Base-by-base conservation (phyloP, 345 rosid species). In the Cardamine chenopodiifolia region DNA sequence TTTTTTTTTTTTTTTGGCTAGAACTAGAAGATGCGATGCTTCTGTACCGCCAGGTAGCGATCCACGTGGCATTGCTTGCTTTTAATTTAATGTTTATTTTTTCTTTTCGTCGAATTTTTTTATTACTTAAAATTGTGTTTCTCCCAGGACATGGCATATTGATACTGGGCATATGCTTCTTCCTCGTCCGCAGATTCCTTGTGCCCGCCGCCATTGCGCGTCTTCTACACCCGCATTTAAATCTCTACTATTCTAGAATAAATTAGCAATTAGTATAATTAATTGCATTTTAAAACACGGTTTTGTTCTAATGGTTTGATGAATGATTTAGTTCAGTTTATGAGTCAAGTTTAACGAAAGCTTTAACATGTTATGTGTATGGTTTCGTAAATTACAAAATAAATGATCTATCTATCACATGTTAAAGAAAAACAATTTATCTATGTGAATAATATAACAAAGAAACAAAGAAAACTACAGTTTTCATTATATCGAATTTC, bases 31-130 rank as follows among this genome's bases (percentile, higher is more conserved):
- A 85, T 81, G 89, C 90, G 79, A 84, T 82, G 82, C 83, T 77
- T 66, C 75, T 71, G 82, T 68, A 23, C 26, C 66, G 88, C 90
- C 95, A 84, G 87, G 87, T 81, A 82, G 85, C 63, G 74, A 23
- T 66, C 74, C 93, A 91, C 97, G 93, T 88, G 96, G 88, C 91
- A n/a, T n/a, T n/a, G 79, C 53, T 45, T 50, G 61, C 70, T 67
- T 70, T 75, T 56, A 17, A 2, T 7, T 69, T 56, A 60, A 44
- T 39, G 7, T 11, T 37, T 11, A 10, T 11, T 34, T 34, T 34
- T 34, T 3, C 9, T 31, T 34, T 40, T 40, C 5, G 13, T 34
- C 39, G 1, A 11, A 10, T 11, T 11, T 1, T 15, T 7, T 19
- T 15, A 15, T 28, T 10, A 8, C n/a, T 23, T 42, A 7, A 66